phyloP scores from a whole-genome alignment of 768 basidiomycete species.

The Saitozyma podzolica region DNA sequence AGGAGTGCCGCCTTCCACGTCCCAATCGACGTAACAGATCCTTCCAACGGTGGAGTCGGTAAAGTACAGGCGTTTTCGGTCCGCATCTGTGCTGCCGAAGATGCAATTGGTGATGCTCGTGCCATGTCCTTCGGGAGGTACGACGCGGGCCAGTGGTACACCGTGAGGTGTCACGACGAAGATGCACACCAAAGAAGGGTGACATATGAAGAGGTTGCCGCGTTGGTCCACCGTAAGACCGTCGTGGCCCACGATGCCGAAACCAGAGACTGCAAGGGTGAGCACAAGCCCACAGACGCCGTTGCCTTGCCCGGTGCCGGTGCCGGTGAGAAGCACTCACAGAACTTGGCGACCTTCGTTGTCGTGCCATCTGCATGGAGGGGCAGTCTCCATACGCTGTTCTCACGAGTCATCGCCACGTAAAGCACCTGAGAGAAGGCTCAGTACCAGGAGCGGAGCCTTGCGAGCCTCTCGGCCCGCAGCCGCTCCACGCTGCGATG shows the following conservation, averaged over 20 bases:
- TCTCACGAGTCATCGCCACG: constrained; percentile 32
- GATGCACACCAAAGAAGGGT: constrained; percentile 20
- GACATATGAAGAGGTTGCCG: constrained; percentile 31
- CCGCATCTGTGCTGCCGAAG: constrained; percentile 21
- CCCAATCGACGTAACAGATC: constrained; percentile 26
- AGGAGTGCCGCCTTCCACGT: constrained; percentile 18
- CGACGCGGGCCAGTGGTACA: constrained; percentile 23
- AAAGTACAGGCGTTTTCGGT: constrained; percentile 25
- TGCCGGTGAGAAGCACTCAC: too few relatives aligned
- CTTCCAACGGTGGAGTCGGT: constrained; percentile 9
- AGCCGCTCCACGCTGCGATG: not conserved
- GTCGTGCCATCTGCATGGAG: constrained; percentile 25
- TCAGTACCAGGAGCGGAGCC: not conserved
- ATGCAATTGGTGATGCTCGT: constrained; percentile 24
- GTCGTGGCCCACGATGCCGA: constrained; percentile 26
- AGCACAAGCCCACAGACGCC: not conserved
- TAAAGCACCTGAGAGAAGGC: constrained; percentile 13
- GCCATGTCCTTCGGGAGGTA: constrained; percentile 14
- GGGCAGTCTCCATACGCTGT: constrained; percentile 26
- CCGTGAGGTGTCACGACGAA: constrained; percentile 22
- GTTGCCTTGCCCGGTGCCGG: too few relatives aligned
- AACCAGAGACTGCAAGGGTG: constrained; percentile 16
- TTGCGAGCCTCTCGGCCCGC: not conserved
- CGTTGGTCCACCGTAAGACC: constrained; percentile 26
- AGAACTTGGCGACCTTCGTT: constrained; percentile 25